Conservation (phyloP, 2,329 filamentous ascomycete species). For the Cercospora brassicicola region DNA sequence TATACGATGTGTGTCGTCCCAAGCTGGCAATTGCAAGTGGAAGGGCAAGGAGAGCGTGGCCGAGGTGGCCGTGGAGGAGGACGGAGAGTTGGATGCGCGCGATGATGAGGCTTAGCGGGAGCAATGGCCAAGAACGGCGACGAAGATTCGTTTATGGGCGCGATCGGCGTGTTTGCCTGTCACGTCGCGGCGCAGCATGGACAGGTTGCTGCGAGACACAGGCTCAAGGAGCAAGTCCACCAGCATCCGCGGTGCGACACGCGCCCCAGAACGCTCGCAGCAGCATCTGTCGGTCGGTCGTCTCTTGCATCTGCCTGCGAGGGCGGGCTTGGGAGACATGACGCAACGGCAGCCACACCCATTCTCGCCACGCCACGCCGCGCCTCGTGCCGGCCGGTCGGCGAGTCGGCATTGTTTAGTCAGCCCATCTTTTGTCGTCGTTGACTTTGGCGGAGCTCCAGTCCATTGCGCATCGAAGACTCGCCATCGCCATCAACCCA, state of each 20-base stretch:
- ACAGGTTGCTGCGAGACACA: background rate
- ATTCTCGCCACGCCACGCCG: background rate
- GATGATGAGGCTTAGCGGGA: constrained; percentile 6
- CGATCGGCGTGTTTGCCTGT: background rate
- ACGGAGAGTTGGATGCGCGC: background rate
- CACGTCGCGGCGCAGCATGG: background rate
- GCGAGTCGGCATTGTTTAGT: background rate
- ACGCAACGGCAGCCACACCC: background rate
- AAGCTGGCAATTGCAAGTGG: background rate
- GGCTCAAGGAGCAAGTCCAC: background rate
- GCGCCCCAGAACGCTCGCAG: background rate
- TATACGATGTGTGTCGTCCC: background rate
- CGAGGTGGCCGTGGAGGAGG: background rate
- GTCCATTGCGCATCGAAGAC: background rate
- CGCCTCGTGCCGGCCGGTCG: background rate
- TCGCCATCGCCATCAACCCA: constrained; percentile 14
- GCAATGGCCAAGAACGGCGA: constrained; percentile 10
- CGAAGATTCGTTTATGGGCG: background rate
- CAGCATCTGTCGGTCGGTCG: background rate
- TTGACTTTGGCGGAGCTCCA: background rate
- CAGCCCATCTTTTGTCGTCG: background rate
- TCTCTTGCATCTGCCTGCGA: background rate
- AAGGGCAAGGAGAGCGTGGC: background rate
- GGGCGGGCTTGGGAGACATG: background rate
- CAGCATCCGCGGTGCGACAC: background rate